Conservation (phyloP, 2,329 filamentous ascomycete species). For the Alternaria triticina region DNA sequence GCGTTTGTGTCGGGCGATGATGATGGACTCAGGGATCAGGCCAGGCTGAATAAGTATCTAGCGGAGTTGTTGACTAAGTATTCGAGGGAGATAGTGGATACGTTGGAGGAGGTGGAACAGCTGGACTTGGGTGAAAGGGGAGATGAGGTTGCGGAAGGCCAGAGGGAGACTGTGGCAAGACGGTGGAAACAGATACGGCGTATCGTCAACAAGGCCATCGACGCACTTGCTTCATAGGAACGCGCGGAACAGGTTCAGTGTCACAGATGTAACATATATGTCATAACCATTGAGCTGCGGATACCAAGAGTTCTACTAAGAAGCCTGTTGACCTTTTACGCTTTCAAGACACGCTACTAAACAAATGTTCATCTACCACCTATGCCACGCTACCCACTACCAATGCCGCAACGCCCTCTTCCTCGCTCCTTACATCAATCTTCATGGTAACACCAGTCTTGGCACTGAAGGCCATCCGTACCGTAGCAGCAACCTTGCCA, state of each 20-base stretch:
- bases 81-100: slow-evolving; percentile 35
- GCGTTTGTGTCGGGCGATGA: slow-evolving; percentile 41
- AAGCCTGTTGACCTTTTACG: slow-evolving; percentile 10
- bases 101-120: slow-evolving; percentile 33
- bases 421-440: slow-evolving; percentile 89
- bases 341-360: slow-evolving; percentile 5
- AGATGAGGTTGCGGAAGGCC: slow-evolving; percentile 12
- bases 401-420: slow-evolving; percentile 85
- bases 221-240: not conserved
- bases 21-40: slow-evolving; percentile 44
- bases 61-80: slow-evolving; percentile 38
- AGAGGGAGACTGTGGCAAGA: slow-evolving; percentile 32
- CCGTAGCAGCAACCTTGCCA: slow-evolving; percentile 82
- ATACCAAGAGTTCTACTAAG: slow-evolving; percentile 6
- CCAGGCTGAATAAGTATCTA: slow-evolving; percentile 48
- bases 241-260: not conserved
- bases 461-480: slow-evolving; percentile 92
- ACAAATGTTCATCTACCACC: not conserved
- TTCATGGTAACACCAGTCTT: slow-evolving; percentile 96
- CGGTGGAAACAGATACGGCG: slow-evolving; percentile 50
- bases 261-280: not conserved
- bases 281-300: slow-evolving; percentile 12
- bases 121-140: slow-evolving; percentile 20
- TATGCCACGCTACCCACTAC: slow-evolving; percentile 85
- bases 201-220: slow-evolving; percentile 26